A percentile compares a stretch with the other conserved stretches of the same genome.
phyloP scores from a whole-genome alignment of 176 grass and related monocot species.

The Zea mays region DNA sequence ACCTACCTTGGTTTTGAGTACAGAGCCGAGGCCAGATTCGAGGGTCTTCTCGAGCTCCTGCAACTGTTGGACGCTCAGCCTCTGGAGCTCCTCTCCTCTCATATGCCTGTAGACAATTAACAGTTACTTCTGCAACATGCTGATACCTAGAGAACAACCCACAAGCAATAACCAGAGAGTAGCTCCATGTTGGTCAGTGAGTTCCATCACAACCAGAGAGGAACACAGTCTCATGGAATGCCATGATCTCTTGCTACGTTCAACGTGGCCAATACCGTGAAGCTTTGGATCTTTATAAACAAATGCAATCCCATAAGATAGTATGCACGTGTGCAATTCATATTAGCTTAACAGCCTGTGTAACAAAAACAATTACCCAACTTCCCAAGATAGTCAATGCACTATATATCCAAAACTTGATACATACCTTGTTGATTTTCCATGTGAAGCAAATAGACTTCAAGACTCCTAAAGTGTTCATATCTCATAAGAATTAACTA shows the following conservation, averaged over 20 bases:
- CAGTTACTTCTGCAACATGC: background rate
- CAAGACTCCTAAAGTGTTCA: conserved; percentile 43
- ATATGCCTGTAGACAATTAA: conserved; percentile 53
- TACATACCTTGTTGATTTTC: conserved; percentile 85
- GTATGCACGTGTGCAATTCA: too few relatives aligned
- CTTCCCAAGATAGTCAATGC: conserved; percentile 6
- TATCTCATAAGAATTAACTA: too few relatives aligned
- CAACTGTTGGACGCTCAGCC: conserved; percentile 63
- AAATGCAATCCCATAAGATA: conserved; percentile 29
- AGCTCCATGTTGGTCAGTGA: too few relatives aligned
- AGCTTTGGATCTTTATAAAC: conserved; percentile 45
- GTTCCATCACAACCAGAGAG: conserved; percentile 46
- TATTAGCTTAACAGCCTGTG: too few relatives aligned
- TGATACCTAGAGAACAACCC: background rate
- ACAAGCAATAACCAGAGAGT: too few relatives aligned
- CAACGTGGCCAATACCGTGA: conserved; percentile 30
- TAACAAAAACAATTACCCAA: conserved; percentile 12
- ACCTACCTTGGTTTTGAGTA: conserved; percentile 68
- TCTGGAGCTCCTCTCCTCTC: conserved; percentile 76
- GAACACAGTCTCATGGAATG: conserved; percentile 52
- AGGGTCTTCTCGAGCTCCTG: conserved; percentile 65
- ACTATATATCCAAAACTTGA: conserved; percentile 8
- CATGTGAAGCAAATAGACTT: conserved; percentile 81
- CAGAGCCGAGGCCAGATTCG: conserved; percentile 44
- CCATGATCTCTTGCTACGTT: conserved; percentile 57